These are phyloP conservation scores for Cephalotrichum gorgonifer DNA, from an alignment of 2,329 filamentous ascomycete genomes.

Conservation along the genomic window DNA sequence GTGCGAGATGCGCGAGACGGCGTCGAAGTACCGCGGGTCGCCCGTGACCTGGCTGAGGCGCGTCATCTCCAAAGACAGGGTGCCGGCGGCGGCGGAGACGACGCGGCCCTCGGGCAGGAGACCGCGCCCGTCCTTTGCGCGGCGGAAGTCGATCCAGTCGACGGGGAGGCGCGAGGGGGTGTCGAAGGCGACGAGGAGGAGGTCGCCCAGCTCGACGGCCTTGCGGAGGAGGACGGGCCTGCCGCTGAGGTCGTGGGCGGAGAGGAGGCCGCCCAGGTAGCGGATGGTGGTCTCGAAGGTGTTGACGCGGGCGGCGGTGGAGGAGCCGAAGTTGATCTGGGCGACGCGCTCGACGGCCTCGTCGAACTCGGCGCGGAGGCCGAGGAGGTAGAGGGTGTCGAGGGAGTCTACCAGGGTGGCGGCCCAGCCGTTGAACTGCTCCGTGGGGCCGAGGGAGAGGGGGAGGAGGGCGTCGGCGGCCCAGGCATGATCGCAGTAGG, in stretches of 20 bases:
- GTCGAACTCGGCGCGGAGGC: slow-evolving; percentile 53
- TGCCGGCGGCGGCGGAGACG: slow-evolving; percentile 34
- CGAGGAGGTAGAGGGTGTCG: slow-evolving; percentile 68
- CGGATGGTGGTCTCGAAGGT: slow-evolving; percentile 64
- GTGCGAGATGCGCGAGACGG: slow-evolving; percentile 45
- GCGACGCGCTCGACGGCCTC: slow-evolving; percentile 48
- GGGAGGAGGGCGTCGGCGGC: slow-evolving; percentile 53
- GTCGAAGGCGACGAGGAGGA: slow-evolving; percentile 58
- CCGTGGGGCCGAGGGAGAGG: slow-evolving; percentile 36
- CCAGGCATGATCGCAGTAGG: slow-evolving; percentile 55
- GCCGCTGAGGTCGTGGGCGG: slow-evolving; percentile 58
- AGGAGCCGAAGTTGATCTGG: slow-evolving; percentile 50
- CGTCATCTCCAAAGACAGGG: slow-evolving; percentile 51
- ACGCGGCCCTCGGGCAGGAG: slow-evolving; percentile 20
- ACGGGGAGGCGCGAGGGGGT: slow-evolving; percentile 57
- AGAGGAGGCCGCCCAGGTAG: slow-evolving; percentile 58
- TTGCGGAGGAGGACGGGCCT: slow-evolving; percentile 47
- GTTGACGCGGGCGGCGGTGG: slow-evolving; percentile 39
- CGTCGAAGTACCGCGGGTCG: slow-evolving; percentile 51
- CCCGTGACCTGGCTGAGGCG: slow-evolving; percentile 53
- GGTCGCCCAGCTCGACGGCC: slow-evolving; percentile 50
- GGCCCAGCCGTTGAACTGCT: slow-evolving; percentile 57
- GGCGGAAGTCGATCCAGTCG: slow-evolving; percentile 33
- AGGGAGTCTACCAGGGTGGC: slow-evolving; percentile 58
- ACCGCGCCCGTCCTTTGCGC: slow-evolving; percentile 23